phyloP scores from a whole-genome alignment of 2,329 filamentous ascomycete genomes.

The Calonectria honghensis region DNA sequence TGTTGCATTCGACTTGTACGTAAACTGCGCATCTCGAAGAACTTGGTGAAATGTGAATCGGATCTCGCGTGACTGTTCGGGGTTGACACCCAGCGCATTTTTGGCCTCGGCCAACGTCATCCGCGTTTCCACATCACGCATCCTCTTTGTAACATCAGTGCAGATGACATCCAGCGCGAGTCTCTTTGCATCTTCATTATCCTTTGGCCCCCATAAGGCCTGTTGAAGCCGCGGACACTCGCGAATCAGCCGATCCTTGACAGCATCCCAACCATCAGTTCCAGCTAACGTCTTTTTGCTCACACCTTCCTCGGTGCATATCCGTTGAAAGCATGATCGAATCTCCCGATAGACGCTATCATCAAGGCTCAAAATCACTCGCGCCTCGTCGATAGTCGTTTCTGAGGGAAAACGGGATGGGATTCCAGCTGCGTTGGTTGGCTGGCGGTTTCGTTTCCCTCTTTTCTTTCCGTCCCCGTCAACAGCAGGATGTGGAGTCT shows the following conservation, averaged over 20 bases:
- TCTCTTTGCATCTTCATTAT: constrained; percentile 76
- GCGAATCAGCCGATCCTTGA: constrained; percentile 80
- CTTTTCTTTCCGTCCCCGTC: constrained; percentile 66
- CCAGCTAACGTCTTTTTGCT: constrained; percentile 86
- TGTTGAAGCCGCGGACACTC: constrained; percentile 78
- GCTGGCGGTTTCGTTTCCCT: constrained; percentile 79
- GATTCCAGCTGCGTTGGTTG: constrained; percentile 80
- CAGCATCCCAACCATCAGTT: constrained; percentile 82
- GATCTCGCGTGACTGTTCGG: constrained; percentile 72
- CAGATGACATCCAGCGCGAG: constrained; percentile 87
- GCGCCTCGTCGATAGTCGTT: constrained; percentile 87
- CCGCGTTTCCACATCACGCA: constrained; percentile 78
- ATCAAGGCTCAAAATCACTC: constrained; percentile 80
- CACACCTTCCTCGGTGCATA: constrained; percentile 81
- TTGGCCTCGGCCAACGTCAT: constrained; percentile 86
- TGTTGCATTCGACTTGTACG: constrained; percentile 83
- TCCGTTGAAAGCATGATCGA: constrained; percentile 79
- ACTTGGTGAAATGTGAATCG: constrained; percentile 80
- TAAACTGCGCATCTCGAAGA: constrained; percentile 79
- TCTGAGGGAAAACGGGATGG: constrained; percentile 88
- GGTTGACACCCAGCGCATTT: constrained; percentile 70
- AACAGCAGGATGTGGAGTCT: constrained; percentile 28
- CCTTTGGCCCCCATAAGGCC: constrained; percentile 75
- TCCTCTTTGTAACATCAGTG: constrained; percentile 87
- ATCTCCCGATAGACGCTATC: constrained; percentile 77